Base-by-base conservation (phyloP, 352 stramenopile species). In the Pythium folliculosum region DNA sequence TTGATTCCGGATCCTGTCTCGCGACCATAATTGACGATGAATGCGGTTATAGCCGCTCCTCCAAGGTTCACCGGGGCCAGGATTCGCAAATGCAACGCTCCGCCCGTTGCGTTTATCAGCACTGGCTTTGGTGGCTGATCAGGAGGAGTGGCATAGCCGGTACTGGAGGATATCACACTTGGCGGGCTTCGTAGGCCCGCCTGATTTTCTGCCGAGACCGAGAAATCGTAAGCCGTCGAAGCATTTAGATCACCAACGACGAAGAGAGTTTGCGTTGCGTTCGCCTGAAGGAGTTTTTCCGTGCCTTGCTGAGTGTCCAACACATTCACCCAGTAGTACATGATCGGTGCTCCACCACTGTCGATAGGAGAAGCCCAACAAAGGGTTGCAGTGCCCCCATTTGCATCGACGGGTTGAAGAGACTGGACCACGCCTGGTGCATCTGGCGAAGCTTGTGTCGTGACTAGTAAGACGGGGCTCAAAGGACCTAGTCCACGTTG, bases 31-130 rank as follows among this genome's bases (percentile, higher is more conserved):
- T 71, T 71, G 16, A 89, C 38, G 0, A 19, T 59, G 54, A 76
- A 86, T 0, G 21, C 35, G 10, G 32, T 67, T 12, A 86, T 57
- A 3, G 59, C 19, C 0, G 52, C 60, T 2, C 81, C 81, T 23
- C 81, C 81, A 38, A 75, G 75, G 23, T 90, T 69, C 4, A 74
- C 5, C 21, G 81, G 76, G 19, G 72, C 70, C 14, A 75, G 5
- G 5, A 90, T 40, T 9, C 63, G 53, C 10, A 90, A 48, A 51
- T 77, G 54, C 16, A 88, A 45, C 7, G 80, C 67, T 17, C 81
- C 81, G 38, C 81, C 81, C 6, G 77, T 88, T 8, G 81, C 74
- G 0, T 64, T 64, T 10, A 76, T 17, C n/a, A 88, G 58, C 6
- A 52, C 8, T 13, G 76, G 74, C 3, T 40, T 43, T 19, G 74